Conservation (phyloP, 106 monocot genomes). For the Vanilla planifolia region DNA sequence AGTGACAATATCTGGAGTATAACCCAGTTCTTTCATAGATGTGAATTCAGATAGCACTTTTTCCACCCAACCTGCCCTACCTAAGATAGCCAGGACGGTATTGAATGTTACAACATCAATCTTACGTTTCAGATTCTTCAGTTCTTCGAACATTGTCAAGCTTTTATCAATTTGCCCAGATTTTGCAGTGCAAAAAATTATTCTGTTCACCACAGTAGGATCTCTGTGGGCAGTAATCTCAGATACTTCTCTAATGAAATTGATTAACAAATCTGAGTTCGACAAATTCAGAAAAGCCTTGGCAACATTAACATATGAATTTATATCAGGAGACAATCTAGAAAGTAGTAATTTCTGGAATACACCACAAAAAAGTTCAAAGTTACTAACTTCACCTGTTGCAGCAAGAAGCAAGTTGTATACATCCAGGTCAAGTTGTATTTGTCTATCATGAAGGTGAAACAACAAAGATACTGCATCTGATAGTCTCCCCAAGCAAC, state of each 20-base stretch:
- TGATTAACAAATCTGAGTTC: slow-evolving; percentile 25
- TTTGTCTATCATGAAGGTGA: slow-evolving; percentile 23
- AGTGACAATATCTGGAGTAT: slow-evolving; percentile 50
- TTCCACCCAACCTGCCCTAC: slow-evolving; percentile 47
- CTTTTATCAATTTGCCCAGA: slow-evolving; percentile 44
- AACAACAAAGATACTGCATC: slow-evolving; percentile 28
- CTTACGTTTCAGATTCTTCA: slow-evolving; percentile 39
- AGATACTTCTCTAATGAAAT: slow-evolving; percentile 42
- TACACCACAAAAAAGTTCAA: slow-evolving; percentile 33
- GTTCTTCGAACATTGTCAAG: slow-evolving; percentile 40
- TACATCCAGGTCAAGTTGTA: slow-evolving; percentile 17
- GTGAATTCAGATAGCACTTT: slow-evolving; percentile 53
- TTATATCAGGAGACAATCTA: slow-evolving; percentile 35
- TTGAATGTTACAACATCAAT: slow-evolving; percentile 68
- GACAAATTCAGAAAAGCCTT: slow-evolving; percentile 35
- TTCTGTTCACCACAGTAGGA: slow-evolving; percentile 59
- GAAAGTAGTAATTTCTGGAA: slow-evolving; percentile 66
- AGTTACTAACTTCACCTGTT: slow-evolving; percentile 32
- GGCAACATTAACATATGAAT: slow-evolving; percentile 41
- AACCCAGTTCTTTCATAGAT: slow-evolving; percentile 50
- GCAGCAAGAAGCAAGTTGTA: slow-evolving; percentile 43
- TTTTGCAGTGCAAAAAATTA: slow-evolving; percentile 39
- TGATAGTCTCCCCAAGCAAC: slow-evolving; percentile 33
- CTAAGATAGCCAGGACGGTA: slow-evolving; percentile 58
- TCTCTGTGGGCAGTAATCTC: slow-evolving; percentile 40